Percentiles rank a stretch among this genome's conserved stretches.
Conservation (phyloP, 495 filamentous ascomycete species). For the Aspergillus sclerotiicarbonarius region DNA sequence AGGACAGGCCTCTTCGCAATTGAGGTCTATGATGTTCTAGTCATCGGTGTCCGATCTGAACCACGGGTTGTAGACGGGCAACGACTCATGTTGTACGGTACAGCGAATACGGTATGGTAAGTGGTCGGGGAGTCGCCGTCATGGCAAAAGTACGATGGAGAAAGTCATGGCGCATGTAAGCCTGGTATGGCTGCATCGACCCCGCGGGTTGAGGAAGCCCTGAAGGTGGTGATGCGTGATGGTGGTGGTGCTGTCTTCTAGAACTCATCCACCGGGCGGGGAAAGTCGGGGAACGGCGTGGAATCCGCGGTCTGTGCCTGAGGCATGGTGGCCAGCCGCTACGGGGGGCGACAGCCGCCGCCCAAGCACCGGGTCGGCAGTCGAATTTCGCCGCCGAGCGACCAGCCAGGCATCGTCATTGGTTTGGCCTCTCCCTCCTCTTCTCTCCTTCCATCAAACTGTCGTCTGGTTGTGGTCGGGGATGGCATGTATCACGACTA, state of each 20-base stretch:
- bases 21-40: slow-evolving; percentile 4
- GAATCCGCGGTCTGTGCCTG: neutral
- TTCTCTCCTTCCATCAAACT: slow-evolving; percentile 9
- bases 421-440: slow-evolving; percentile 13
- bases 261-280: neutral
- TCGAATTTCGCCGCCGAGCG: slow-evolving; percentile 37
- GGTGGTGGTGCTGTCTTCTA: neutral
- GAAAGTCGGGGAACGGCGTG: neutral
- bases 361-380: slow-evolving; percentile 26
- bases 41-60: slow-evolving; percentile 6
- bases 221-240: too few species aligned
- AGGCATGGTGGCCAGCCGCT: neutral
- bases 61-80: slow-evolving; percentile 11
- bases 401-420: slow-evolving; percentile 24
- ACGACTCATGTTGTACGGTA: neutral
- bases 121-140: neutral
- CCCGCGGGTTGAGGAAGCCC: neutral
- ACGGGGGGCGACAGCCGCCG: slow-evolving; percentile 22
- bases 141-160: neutral
- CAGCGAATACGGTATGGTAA: slow-evolving; percentile 1
- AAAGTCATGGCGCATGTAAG: neutral
- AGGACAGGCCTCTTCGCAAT: neutral
- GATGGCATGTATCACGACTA: slow-evolving; percentile 28
- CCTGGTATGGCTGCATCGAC: neutral
- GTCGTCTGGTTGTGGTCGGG: slow-evolving; percentile 16